Percentiles rank a stretch among this genome's conserved stretches.
phyloP scores from a whole-genome alignment of 345 rosid species.

The Populus pruinosa region DNA sequence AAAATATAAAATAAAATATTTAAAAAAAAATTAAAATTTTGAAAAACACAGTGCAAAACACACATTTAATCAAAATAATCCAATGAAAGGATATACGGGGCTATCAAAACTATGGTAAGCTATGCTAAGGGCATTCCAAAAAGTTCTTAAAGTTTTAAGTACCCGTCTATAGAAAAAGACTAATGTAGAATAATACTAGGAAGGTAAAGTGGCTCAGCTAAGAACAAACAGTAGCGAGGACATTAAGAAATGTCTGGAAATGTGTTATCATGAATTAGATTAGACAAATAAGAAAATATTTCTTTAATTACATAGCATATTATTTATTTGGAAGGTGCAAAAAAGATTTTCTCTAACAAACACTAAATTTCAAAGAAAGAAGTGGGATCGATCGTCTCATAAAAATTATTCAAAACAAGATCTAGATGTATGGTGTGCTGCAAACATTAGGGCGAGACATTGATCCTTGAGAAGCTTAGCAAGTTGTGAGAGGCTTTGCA shows the following conservation, averaged over 20 bases:
- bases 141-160: neutral
- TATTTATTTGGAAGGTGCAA: neutral
- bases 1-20: too few relatives aligned
- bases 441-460: neutral
- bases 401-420: neutral
- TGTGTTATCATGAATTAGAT: conserved; percentile 1
- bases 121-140: neutral
- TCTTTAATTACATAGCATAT: conserved; percentile 7
- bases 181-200: neutral
- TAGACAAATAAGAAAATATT: neutral
- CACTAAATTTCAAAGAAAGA: neutral
- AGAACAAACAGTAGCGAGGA: neutral
- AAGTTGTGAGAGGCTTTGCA: too few relatives aligned
- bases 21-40: too few relatives aligned
- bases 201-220: neutral
- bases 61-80: neutral
- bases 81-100: neutral
- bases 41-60: too few relatives aligned
- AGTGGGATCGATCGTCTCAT: neutral
- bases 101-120: neutral
- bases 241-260: neutral
- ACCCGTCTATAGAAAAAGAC: neutral
- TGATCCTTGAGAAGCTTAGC: neutral
- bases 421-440: neutral
- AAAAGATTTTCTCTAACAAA: neutral